A percentile compares a stretch with the other conserved stretches of the same genome.
These are phyloP conservation scores for Stentor coeruleus DNA, from an alignment of 73 alveolate species.

Conservation along the genomic window DNA sequence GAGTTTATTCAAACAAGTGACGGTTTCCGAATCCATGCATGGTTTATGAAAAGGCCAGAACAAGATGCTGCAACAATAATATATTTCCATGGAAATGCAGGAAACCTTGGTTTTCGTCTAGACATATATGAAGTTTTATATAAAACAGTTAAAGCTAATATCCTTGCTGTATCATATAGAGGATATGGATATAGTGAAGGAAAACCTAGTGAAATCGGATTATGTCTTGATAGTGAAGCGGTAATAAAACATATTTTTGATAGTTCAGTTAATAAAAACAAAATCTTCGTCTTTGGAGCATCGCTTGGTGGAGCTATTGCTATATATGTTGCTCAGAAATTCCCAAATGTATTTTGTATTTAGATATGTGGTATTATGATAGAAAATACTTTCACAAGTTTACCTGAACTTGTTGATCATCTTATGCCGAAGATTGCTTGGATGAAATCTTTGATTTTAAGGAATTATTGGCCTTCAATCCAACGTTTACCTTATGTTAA, in stretches of 20 bases:
- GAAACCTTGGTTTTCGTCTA: conserved; percentile 93
- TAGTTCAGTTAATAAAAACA: conserved; percentile 55
- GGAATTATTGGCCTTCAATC: conserved; percentile 77
- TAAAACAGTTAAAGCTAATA: conserved; percentile 59
- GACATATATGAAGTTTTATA: conserved; percentile 59
- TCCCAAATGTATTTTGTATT: not conserved
- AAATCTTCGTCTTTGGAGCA: conserved; percentile 82
- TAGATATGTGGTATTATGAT: conserved; percentile 79
- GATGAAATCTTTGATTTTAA: conserved; percentile 61
- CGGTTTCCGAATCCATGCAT: conserved; percentile 40
- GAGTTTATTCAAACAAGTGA: conserved; percentile 45
- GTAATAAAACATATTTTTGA: conserved; percentile 58
- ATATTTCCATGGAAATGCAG: conserved; percentile 97
- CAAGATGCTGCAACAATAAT: conserved; percentile 56
- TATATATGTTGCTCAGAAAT: conserved; percentile 52
- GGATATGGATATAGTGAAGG: conserved; percentile 87
- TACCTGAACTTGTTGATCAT: conserved; percentile 86
- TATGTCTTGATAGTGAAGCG: conserved; percentile 85
- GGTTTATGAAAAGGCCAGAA: conserved; percentile 57
- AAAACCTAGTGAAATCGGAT: conserved; percentile 89
- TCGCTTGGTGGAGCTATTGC: conserved; percentile 98
- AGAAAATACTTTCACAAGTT: conserved; percentile 90
- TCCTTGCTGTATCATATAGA: conserved; percentile 89
- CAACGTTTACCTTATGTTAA: conserved; percentile 48
- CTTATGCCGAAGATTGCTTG: conserved; percentile 64